A percentile compares a stretch with the other conserved stretches of the same genome.
Evolutionary conservation across 164 flowering plant genomes (phyloP).

Genomic region (Umbellularia californica): DNA sequence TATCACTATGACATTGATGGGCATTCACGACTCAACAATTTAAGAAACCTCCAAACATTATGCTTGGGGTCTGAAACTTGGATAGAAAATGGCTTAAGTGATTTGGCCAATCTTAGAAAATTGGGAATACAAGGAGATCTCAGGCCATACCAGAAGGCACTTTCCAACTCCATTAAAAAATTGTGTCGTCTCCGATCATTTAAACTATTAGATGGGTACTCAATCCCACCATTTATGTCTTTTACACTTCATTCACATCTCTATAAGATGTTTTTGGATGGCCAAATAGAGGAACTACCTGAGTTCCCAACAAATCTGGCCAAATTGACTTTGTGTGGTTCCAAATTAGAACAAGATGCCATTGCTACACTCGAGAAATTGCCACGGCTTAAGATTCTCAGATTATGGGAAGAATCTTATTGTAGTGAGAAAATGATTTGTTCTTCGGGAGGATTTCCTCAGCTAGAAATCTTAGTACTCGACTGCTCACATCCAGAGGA

Average conservation of each 20-base stretch:
- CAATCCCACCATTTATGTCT: not conserved
- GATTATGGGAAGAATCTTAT: not conserved
- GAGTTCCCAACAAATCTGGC: not conserved
- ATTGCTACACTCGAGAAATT: not conserved
- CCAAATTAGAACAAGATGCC: not conserved
- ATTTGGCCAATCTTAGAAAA: conserved; percentile 1
- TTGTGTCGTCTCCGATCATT: not conserved
- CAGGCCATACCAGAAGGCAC: not conserved
- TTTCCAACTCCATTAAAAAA: not conserved
- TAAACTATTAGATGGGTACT: not conserved
- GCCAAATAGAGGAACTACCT: not conserved
- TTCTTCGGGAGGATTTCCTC: conserved; percentile 17
- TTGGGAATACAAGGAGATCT: conserved; percentile 1
- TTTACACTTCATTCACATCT: not conserved
- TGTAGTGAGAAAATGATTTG: conserved; percentile 9
- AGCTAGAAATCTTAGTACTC: conserved; percentile 12
- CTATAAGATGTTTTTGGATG: not conserved
- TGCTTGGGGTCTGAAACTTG: not conserved
- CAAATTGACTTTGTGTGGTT: not conserved
- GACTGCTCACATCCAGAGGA: conserved; percentile 6
- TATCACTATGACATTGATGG: not conserved
- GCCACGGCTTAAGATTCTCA: not conserved
- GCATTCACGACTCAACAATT: not conserved
- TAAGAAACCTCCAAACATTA: conserved; percentile 7
- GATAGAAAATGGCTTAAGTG: not conserved